Percentiles rank a stretch among this genome's conserved stretches.
These are phyloP conservation scores for Catenaria anguillulae DNA, from an alignment of 371 early-diverging fungal genomes.

Conservation along the genomic window DNA sequence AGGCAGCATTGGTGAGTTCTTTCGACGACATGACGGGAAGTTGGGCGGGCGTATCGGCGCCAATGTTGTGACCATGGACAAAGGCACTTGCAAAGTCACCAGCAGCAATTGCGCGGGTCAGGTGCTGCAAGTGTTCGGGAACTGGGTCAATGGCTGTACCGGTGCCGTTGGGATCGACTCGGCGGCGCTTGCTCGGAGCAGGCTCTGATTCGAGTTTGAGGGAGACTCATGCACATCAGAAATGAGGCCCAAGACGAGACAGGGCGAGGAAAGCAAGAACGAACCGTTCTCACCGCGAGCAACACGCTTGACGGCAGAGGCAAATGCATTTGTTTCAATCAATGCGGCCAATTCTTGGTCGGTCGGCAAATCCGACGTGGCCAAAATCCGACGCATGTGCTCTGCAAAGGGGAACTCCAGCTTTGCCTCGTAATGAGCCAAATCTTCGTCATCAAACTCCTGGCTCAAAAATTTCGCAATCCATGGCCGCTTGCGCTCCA, in stretches of 20 bases:
- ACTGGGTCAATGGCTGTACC: background rate
- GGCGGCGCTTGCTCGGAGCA: background rate
- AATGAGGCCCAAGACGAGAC: too few relatives aligned
- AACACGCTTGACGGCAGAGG: too few relatives aligned
- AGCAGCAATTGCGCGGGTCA: too few relatives aligned
- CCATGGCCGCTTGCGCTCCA: constrained; percentile 7
- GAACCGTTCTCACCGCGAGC: too few relatives aligned
- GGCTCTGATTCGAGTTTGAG: too few relatives aligned
- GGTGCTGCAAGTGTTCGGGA: background rate
- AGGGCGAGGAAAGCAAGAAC: too few relatives aligned
- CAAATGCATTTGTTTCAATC: background rate
- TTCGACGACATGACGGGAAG: too few relatives aligned
- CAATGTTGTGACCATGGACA: too few relatives aligned
- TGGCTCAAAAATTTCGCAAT: background rate
- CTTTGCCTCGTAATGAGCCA: background rate
- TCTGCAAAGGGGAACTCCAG: background rate
- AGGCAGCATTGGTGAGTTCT: too few relatives aligned
- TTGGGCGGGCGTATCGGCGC: too few relatives aligned
- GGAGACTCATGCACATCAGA: too few relatives aligned
- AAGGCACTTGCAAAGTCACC: too few relatives aligned
- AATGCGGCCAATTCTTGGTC: background rate
- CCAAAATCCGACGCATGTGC: background rate
- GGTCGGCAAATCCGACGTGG: background rate
- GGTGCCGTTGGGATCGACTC: background rate
- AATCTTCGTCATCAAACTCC: background rate